Percentiles rank a stretch among this genome's conserved stretches.
Evolutionary conservation across 495 filamentous ascomycete genomes (phyloP).

Genomic region (Xylaria castorea): DNA sequence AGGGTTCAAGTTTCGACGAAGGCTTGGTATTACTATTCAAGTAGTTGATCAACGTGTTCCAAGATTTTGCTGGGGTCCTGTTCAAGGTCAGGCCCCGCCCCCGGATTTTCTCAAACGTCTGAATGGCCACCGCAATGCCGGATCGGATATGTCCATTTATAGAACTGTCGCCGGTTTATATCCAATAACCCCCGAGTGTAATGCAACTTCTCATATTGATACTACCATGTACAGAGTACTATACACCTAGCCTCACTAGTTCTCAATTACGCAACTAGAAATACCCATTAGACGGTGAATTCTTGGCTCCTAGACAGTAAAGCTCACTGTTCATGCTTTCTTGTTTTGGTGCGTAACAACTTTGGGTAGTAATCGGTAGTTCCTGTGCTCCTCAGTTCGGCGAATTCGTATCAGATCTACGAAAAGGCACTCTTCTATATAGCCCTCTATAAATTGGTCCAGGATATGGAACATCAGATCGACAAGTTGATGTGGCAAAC

Average conservation of each 20-base stretch:
- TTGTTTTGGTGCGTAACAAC: background rate
- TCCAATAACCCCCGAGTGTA: background rate
- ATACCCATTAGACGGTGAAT: background rate
- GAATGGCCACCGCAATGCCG: background rate
- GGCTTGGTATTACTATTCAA: background rate
- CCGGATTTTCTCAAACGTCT: background rate
- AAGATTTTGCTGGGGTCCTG: background rate
- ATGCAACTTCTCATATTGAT: background rate
- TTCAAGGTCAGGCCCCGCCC: background rate
- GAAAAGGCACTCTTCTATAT: background rate
- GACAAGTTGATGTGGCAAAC: background rate
- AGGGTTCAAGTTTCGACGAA: background rate
- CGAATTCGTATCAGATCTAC: background rate
- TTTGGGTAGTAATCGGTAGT: conserved; percentile 6
- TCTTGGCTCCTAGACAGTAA: background rate
- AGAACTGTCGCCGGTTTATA: background rate
- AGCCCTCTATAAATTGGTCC: background rate
- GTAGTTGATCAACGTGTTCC: background rate
- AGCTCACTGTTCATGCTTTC: background rate
- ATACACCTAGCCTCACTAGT: background rate
- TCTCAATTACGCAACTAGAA: conserved; percentile 1
- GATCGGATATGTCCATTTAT: background rate
- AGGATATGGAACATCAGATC: background rate
- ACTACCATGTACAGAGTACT: background rate
- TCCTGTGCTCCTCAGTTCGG: background rate